Conservation (phyloP, 2,329 filamentous ascomycete species). For the Phyllosticta citribraziliensis region DNA sequence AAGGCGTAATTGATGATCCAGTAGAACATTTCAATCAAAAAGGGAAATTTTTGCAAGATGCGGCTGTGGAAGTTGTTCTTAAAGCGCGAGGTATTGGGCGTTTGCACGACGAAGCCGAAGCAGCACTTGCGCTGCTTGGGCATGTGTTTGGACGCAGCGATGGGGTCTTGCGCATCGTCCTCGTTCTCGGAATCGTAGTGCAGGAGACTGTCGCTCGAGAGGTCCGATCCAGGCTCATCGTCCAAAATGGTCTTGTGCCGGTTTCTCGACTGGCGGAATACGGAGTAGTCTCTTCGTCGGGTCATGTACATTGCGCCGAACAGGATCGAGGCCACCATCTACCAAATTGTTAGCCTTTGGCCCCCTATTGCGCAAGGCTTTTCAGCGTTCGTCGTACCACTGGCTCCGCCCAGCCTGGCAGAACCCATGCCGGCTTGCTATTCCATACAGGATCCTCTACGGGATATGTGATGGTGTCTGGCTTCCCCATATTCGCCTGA, state of each 20-base stretch:
- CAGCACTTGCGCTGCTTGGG: conserved; percentile 43
- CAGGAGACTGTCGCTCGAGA: conserved; percentile 32
- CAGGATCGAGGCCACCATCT: conserved; percentile 44
- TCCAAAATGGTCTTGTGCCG: conserved; percentile 26
- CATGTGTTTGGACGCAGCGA: conserved; percentile 29
- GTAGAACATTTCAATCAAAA: conserved; percentile 65
- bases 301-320: conserved; percentile 41
- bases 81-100: conserved; percentile 53
- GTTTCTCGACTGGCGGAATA: conserved; percentile 22
- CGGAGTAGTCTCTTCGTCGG: conserved; percentile 34
- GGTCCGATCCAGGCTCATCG: conserved; percentile 19
- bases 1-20: conserved; percentile 58
- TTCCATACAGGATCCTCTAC: conserved; percentile 27
- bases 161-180: conserved; percentile 23
- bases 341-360: neutral
- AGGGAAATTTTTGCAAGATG: conserved; percentile 57
- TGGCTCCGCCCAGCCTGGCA: conserved; percentile 33
- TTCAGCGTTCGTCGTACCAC: conserved; percentile 20
- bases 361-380: neutral
- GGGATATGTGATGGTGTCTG: conserved; percentile 11
- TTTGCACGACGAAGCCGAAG: conserved; percentile 42
- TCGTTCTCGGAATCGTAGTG: conserved; percentile 27
- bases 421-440: conserved; percentile 32
- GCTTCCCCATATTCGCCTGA: conserved; percentile 1
- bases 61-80: conserved; percentile 50